A percentile compares a stretch with the other conserved stretches of the same genome.
These are phyloP conservation scores for Bruguiera sexangula DNA, from an alignment of 345 rosid species.

Conservation along the genomic window DNA sequence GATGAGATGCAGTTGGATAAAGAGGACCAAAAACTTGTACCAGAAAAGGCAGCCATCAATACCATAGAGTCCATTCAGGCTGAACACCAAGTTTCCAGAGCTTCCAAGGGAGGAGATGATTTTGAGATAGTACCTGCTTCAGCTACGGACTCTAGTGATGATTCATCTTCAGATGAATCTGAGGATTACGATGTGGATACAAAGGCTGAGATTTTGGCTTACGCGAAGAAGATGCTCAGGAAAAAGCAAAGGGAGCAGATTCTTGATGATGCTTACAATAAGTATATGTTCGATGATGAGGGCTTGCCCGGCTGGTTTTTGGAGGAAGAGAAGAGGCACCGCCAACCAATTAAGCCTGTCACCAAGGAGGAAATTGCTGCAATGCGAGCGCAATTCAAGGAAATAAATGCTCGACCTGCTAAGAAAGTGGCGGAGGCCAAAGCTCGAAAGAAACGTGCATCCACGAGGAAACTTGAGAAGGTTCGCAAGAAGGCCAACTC, in stretches of 20 bases:
- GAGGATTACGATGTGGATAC: constrained; percentile 53
- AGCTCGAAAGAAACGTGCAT: constrained; percentile 77
- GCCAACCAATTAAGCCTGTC: constrained; percentile 66
- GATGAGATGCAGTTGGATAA: constrained; percentile 47
- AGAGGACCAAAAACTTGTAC: constrained; percentile 21
- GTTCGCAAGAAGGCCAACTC: constrained; percentile 85
- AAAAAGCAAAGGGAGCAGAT: constrained; percentile 82
- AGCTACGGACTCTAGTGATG: constrained; percentile 68
- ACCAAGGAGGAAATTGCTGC: constrained; percentile 87
- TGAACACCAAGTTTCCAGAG: constrained; percentile 13
- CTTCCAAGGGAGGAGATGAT: constrained; percentile 43
- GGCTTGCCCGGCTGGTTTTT: constrained; percentile 82
- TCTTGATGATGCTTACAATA: constrained; percentile 81
- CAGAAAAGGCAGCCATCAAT: constrained; percentile 28
- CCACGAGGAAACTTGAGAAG: constrained; percentile 73
- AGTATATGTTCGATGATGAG: constrained; percentile 68
- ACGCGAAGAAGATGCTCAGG: constrained; percentile 87
- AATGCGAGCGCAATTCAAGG: constrained; percentile 85
- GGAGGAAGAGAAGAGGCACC: constrained; percentile 82
- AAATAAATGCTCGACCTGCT: constrained; percentile 85
- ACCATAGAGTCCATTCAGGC: constrained; percentile 16
- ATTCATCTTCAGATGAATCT: constrained; percentile 71
- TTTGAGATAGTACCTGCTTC: constrained; percentile 85
- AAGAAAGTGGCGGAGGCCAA: constrained; percentile 97
- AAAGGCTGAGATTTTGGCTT: constrained; percentile 88